These are phyloP conservation scores for Spathaspora sp. DNA, from an alignment of 1,139 yeast species.

Conservation along the genomic window DNA sequence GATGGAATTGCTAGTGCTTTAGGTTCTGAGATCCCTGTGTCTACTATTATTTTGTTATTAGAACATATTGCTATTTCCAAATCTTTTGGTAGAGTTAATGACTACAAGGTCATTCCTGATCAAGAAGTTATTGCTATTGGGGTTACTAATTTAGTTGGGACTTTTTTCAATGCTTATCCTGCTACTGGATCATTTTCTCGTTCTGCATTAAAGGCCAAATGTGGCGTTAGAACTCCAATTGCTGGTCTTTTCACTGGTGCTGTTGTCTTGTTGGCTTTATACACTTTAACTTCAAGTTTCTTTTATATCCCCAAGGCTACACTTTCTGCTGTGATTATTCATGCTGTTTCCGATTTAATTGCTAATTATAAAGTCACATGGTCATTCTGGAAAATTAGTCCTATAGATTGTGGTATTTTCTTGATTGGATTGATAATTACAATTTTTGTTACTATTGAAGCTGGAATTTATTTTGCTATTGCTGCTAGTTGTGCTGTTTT, in stretches of 20 bases:
- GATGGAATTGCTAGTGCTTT: constrained; percentile 57
- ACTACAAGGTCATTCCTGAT: constrained; percentile 86
- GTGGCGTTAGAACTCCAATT: constrained; percentile 93
- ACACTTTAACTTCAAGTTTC: constrained; percentile 79
- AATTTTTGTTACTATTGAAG: constrained; percentile 79
- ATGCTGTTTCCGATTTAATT: constrained; percentile 89
- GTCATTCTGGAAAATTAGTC: constrained; percentile 74
- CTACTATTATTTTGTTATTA: constrained; percentile 74
- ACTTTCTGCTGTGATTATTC: constrained; percentile 83
- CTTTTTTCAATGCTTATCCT: constrained; percentile 91
- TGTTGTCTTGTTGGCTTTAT: constrained; percentile 83
- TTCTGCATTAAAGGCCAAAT: constrained; percentile 90
- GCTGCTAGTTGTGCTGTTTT: constrained; percentile 79
- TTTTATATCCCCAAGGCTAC: constrained; percentile 90
- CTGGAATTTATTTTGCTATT: constrained; percentile 88
- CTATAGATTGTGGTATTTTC: constrained; percentile 77
- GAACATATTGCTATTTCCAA: constrained; percentile 95
- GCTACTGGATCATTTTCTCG: constrained; percentile 96
- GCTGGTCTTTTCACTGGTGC: constrained; percentile 92
- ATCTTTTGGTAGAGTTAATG: constrained; percentile 90
- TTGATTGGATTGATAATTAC: constrained; percentile 75
- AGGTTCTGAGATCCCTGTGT: constrained; percentile 82
- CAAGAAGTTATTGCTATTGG: constrained; percentile 96
- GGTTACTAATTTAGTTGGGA: constrained; percentile 84
- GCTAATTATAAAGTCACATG: constrained; percentile 71